A percentile compares a stretch with the other conserved stretches of the same genome.
Evolutionary conservation across 495 filamentous ascomycete species (phyloP).

Genomic region (Tricharina praecox): DNA sequence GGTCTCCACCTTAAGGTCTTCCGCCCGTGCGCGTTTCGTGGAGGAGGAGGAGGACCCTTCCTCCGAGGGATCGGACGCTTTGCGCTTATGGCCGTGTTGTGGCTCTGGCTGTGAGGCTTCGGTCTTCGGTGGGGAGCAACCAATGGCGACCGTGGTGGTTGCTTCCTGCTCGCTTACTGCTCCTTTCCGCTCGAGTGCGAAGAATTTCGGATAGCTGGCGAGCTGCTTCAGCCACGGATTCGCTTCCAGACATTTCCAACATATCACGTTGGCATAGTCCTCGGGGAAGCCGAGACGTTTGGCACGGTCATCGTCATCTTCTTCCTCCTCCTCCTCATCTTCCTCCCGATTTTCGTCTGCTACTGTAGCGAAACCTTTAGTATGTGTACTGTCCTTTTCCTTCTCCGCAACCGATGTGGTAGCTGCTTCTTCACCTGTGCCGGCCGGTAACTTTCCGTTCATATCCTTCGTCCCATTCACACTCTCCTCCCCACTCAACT

Average conservation of each 20-base stretch:
- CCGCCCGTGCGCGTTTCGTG: slow-evolving; percentile 26
- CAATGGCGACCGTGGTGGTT: neutral
- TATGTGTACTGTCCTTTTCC: no score
- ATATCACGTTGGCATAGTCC: slow-evolving; percentile 74
- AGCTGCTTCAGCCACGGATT: slow-evolving; percentile 87
- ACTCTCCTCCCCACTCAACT: slow-evolving; percentile 8
- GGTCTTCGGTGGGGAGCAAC: neutral
- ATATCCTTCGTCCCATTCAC: no score
- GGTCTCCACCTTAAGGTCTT: slow-evolving; percentile 27
- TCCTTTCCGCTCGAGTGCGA: slow-evolving; percentile 41
- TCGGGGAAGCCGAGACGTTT: slow-evolving; percentile 78
- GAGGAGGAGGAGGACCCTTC: slow-evolving; percentile 29
- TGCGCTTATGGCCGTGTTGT: slow-evolving; percentile 50
- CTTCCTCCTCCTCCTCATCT: slow-evolving; percentile 28
- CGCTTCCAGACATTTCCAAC: slow-evolving; percentile 80
- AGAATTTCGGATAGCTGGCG: slow-evolving; percentile 66
- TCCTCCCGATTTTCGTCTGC: neutral
- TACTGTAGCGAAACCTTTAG: no score
- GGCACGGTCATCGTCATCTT: slow-evolving; percentile 35
- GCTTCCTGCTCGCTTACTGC: neutral
- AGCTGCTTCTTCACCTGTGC: neutral
- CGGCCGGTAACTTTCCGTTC: no score
- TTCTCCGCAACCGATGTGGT: neutral
- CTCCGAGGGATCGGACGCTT: slow-evolving; percentile 43
- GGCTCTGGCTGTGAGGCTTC: neutral